Base-by-base conservation (phyloP, 345 rosid species). In the Citrus trifoliata region DNA sequence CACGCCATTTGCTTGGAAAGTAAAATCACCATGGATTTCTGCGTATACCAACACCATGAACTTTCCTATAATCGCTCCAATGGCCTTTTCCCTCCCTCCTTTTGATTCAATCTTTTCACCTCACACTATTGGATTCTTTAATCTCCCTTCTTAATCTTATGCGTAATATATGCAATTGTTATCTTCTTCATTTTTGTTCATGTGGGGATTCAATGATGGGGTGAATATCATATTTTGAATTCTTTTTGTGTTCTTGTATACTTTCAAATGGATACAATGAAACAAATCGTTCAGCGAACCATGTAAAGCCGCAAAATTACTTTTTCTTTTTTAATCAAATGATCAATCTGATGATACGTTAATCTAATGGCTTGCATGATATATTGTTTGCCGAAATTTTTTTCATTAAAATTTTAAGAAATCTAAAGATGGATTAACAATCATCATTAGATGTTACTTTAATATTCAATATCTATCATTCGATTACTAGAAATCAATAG, bases 1-100 rank as follows among this genome's bases (percentile, higher is more conserved):
- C 94, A 25, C 98, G 91, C 46, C 88, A 84, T 65, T 88, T 96
- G 87, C 85, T 93, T 71, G 83, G 82, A 9, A 94, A 96, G 83
- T 96, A 81, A 10, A 94, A 32, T 48, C 10, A 56, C 24, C 22
- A 59, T 37, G 5, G 70, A 38, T 27, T 56, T 56, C 66, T 33
- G 37, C 27, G 12, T 18, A 64, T 38, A n/a, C 30, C 61, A 13
- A 32, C 48, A 46, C 78, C 35, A 9, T 53, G 42, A 42, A 28
- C 6, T 48, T 32, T n/a, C n/a, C 37, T 40, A 12, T n/a, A 35
- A 24, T 13, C 78, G 6, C 27, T 46, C 19, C 46, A 22, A 38
- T 40, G 56, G 67, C 19, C 33, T 74, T 61, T 60, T 27, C 25
- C 37, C 24, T 30, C 19, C 38, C 13, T 8, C 19, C 6, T 56